Evolutionary conservation across 2,329 filamentous ascomycete genomes (phyloP).

Genomic region (Pyricularia sp.): DNA sequence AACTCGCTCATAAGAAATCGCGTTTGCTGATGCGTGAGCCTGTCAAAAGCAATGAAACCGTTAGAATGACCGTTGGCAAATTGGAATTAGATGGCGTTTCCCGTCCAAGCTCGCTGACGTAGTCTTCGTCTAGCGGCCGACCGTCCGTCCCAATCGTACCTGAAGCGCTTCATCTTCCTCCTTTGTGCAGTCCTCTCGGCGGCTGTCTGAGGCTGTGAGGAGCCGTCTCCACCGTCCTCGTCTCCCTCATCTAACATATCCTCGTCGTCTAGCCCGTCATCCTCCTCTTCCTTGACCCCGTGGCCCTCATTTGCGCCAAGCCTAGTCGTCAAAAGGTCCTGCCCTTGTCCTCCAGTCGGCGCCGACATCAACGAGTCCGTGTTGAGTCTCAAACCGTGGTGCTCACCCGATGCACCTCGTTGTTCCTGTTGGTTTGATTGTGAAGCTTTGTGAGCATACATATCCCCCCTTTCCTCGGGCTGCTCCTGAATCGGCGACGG

Average conservation of each 20-base stretch:
- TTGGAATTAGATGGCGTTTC: not conserved
- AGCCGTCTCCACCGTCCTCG: constrained; percentile 18
- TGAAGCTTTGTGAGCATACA: constrained; percentile 25
- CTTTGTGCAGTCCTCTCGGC: constrained; percentile 48
- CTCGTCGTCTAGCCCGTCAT: constrained; percentile 47
- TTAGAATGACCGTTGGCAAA: not conserved
- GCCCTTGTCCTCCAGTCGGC: constrained; percentile 17
- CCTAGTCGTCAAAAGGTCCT: constrained; percentile 22
- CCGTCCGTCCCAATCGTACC: constrained; percentile 34
- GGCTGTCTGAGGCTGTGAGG: constrained; percentile 38
- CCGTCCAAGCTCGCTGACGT: not conserved
- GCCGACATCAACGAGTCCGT: constrained; percentile 18
- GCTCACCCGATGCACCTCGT: not conserved
- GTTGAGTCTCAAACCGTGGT: not conserved
- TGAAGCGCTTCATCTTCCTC: constrained; percentile 71
- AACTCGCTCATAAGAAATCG: constrained; percentile 97
- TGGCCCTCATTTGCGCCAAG: constrained; percentile 26
- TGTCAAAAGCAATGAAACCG: constrained; percentile 24
- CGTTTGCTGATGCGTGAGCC: constrained; percentile 94
- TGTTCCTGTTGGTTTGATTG: not conserved
- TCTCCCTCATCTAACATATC: constrained; percentile 40
- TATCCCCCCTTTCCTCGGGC: constrained; percentile 19
- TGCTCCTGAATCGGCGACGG: constrained; percentile 28
- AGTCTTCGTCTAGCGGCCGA: not conserved
- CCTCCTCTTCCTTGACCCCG: constrained; percentile 38